These are phyloP conservation scores for Mimosa bimucronata DNA, from an alignment of 306 rosid genomes.

Conservation along the genomic window DNA sequence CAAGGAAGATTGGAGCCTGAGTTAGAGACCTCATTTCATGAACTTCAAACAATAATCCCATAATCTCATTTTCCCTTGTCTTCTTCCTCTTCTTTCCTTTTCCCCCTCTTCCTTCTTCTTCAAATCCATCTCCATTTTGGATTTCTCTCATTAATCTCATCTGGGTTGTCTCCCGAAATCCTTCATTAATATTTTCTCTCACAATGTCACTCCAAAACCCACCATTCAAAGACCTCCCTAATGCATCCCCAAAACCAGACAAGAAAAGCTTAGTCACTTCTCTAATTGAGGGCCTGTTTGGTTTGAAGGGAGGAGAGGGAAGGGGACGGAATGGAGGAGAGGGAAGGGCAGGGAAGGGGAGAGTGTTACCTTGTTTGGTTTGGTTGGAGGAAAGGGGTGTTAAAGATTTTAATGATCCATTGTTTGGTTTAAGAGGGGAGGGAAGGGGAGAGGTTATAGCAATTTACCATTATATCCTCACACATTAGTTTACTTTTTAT, in stretches of 20 bases:
- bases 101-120: not conserved
- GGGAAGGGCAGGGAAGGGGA: too few relatives aligned
- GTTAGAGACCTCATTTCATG: too few relatives aligned
- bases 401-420: too few relatives aligned
- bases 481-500: too few relatives aligned
- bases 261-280: constrained; percentile 66
- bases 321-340: too few relatives aligned
- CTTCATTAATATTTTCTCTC: constrained; percentile 44
- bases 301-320: too few relatives aligned
- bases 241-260: constrained; percentile 58
- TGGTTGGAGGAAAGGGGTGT: too few relatives aligned
- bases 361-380: too few relatives aligned
- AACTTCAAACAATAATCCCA: constrained; percentile 49
- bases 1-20: too few relatives aligned
- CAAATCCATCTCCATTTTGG: not conserved
- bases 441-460: too few relatives aligned
- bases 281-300: constrained; percentile 61
- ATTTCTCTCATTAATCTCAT: constrained; percentile 39
- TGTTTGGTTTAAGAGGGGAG: too few relatives aligned
- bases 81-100: not conserved
- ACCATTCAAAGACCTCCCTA: constrained; percentile 47
- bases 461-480: too few relatives aligned
- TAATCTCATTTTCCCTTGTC: constrained; percentile 1
- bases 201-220: constrained; percentile 42
- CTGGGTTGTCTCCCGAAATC: constrained; percentile 34